Percentiles rank a stretch among this genome's conserved stretches.
These are phyloP conservation scores for Clavispora carvajalis DNA, from an alignment of 805 yeast genomes.

Conservation along the genomic window DNA sequence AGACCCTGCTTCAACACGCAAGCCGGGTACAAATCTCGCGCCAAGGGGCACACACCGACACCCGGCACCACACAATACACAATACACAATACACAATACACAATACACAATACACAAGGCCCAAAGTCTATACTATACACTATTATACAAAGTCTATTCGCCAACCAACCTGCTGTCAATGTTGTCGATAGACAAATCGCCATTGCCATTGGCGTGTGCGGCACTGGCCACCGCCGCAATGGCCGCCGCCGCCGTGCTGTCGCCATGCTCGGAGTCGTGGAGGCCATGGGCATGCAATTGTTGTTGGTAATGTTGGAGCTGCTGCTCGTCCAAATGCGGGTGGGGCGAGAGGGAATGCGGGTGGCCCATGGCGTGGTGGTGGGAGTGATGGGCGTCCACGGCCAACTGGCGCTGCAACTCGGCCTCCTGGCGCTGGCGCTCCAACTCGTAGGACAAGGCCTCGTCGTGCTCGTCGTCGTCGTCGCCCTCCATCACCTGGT, in stretches of 20 bases:
- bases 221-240: constrained; percentile 38
- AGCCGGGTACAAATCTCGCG: too few relatives aligned
- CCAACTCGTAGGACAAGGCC: constrained; percentile 18
- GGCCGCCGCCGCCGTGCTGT: constrained; percentile 31
- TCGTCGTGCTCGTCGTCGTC: constrained; percentile 19
- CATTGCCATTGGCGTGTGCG: constrained; percentile 22
- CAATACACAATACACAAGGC: too few relatives aligned
- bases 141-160: constrained; percentile 23
- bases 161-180: constrained; percentile 43
- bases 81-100: too few relatives aligned
- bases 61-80: too few relatives aligned
- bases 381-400: constrained; percentile 12
- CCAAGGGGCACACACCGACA: too few relatives aligned
- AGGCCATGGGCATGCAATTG: constrained; percentile 25
- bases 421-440: constrained; percentile 16
- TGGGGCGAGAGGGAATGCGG: constrained; percentile 17
- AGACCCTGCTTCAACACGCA: too few relatives aligned
- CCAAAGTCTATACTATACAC: constrained; percentile 11
- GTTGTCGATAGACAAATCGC: constrained; percentile 38
- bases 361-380: constrained; percentile 8
- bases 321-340: constrained; percentile 22
- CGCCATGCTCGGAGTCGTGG: constrained; percentile 16
- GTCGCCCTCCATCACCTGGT: constrained; percentile 17
- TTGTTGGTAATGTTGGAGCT: constrained; percentile 22
- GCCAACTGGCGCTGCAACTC: constrained; percentile 19